Conservation (phyloP, 1,284 basidiomycete species). For the Hemileia vastatrix region DNA sequence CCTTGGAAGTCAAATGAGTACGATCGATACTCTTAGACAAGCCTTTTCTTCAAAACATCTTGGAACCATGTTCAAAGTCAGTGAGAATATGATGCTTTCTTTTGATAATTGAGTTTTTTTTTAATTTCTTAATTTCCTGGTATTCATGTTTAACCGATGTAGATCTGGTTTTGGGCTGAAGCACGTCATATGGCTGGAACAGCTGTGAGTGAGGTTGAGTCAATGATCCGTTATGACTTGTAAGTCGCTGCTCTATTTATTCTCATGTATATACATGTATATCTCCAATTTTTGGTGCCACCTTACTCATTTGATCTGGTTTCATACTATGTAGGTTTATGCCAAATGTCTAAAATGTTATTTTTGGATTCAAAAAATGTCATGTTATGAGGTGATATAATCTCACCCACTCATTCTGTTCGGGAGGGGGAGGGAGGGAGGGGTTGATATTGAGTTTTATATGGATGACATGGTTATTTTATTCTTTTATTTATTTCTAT, state of each 20-base stretch:
- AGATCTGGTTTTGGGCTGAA: slow-evolving; percentile 17
- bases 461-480: too few species aligned
- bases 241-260: neutral
- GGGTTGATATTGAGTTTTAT: too few species aligned
- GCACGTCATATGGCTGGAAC: slow-evolving; percentile 15
- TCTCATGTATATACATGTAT: neutral
- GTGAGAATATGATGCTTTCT: slow-evolving; percentile 28
- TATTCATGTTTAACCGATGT: neutral
- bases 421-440: too few species aligned
- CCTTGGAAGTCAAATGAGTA: slow-evolving; percentile 76
- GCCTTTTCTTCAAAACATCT: slow-evolving; percentile 57
- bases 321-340: neutral
- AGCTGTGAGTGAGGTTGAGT: slow-evolving; percentile 9
- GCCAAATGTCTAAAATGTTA: slow-evolving; percentile 1
- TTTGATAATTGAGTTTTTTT: neutral
- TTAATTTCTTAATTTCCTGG: neutral
- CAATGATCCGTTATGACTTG: slow-evolving; percentile 18
- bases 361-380: too few species aligned
- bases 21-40: slow-evolving; percentile 55
- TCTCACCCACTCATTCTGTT: too few species aligned
- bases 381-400: too few species aligned
- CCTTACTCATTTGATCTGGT: neutral
- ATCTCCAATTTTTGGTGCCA: neutral
- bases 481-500: too few species aligned
- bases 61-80: slow-evolving; percentile 71